A percentile compares a stretch with the other conserved stretches of the same genome.
phyloP scores from a whole-genome alignment of 208 protist genomes.

The Herpetomonas samuelpessoai region DNA sequence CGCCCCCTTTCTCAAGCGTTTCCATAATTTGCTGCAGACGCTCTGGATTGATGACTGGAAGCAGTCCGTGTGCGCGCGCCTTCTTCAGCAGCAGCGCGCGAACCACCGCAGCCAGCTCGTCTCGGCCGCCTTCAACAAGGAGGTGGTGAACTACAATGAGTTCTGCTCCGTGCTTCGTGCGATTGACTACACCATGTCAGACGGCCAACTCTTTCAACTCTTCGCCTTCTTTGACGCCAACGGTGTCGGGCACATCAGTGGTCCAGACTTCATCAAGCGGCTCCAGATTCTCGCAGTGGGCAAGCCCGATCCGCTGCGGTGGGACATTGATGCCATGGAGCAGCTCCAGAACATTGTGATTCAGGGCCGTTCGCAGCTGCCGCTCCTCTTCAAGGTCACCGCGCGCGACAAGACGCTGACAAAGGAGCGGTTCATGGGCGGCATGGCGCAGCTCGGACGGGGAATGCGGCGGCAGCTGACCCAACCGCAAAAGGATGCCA shows the following conservation, averaged over 20 bases:
- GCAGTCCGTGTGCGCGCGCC: slow-evolving; percentile 45
- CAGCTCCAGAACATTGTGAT: slow-evolving; percentile 87
- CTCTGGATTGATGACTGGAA: slow-evolving; percentile 74
- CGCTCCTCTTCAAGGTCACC: slow-evolving; percentile 62
- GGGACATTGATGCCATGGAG: slow-evolving; percentile 84
- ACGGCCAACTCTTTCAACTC: slow-evolving; percentile 81
- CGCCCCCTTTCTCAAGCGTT: slow-evolving; percentile 63
- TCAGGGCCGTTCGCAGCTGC: slow-evolving; percentile 71
- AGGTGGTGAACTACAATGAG: slow-evolving; percentile 78
- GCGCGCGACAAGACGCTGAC: slow-evolving; percentile 50
- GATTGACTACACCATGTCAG: slow-evolving; percentile 83
- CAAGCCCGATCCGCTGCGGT: slow-evolving; percentile 63
- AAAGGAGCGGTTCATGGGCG: slow-evolving; percentile 61
- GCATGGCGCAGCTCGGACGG: slow-evolving; percentile 64
- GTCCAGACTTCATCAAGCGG: slow-evolving; percentile 66
- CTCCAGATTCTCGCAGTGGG: slow-evolving; percentile 38
- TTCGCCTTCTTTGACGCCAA: slow-evolving; percentile 71
- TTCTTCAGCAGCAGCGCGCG: slow-evolving; percentile 76
- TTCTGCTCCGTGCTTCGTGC: slow-evolving; percentile 85
- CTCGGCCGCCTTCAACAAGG: slow-evolving; percentile 67
- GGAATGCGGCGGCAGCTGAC: slow-evolving; percentile 82
- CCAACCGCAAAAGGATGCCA: slow-evolving; percentile 66
- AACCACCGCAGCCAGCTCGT: slow-evolving; percentile 82
- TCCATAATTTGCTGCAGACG: slow-evolving; percentile 70
- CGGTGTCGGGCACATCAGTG: slow-evolving; percentile 59